Conservation (phyloP, 176 grass and related monocot species). For the Tuctoria greenei region DNA sequence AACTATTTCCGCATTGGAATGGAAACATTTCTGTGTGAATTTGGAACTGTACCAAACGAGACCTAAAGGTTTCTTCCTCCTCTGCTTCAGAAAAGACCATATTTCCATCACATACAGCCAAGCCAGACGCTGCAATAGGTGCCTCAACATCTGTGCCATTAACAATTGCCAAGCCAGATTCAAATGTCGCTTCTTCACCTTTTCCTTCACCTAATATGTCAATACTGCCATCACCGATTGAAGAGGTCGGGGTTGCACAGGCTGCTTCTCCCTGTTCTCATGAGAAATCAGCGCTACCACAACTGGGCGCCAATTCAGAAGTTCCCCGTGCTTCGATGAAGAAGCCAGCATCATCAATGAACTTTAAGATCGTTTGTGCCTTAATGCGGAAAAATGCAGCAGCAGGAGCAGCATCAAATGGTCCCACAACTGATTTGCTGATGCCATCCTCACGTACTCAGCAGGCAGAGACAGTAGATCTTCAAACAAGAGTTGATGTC, state of each 20-base stretch:
- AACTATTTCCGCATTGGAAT: too few relatives aligned
- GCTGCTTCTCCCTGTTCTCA: not conserved
- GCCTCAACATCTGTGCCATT: too few relatives aligned
- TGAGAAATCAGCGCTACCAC: not conserved
- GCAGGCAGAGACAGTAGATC: not conserved
- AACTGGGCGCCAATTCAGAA: not conserved
- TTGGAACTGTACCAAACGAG: too few relatives aligned
- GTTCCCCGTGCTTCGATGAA: not conserved
- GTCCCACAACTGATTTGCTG: not conserved
- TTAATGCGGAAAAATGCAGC: constrained; percentile 1
- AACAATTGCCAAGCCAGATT: too few relatives aligned
- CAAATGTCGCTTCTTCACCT: too few relatives aligned
- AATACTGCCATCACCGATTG: not conserved
- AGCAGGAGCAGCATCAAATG: not conserved
- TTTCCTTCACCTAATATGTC: too few relatives aligned
- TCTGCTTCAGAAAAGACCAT: not conserved
- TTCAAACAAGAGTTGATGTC: not conserved
- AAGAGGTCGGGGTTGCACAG: not conserved
- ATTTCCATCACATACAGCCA: too few relatives aligned
- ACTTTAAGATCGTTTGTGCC: not conserved
- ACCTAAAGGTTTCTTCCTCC: not conserved
- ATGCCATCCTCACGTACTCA: not conserved
- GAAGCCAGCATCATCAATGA: not conserved
- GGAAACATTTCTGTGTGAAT: too few relatives aligned
- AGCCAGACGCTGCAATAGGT: too few relatives aligned